phyloP scores from a whole-genome alignment of 169 alveolate species.

The Eimeria praecox region DNA sequence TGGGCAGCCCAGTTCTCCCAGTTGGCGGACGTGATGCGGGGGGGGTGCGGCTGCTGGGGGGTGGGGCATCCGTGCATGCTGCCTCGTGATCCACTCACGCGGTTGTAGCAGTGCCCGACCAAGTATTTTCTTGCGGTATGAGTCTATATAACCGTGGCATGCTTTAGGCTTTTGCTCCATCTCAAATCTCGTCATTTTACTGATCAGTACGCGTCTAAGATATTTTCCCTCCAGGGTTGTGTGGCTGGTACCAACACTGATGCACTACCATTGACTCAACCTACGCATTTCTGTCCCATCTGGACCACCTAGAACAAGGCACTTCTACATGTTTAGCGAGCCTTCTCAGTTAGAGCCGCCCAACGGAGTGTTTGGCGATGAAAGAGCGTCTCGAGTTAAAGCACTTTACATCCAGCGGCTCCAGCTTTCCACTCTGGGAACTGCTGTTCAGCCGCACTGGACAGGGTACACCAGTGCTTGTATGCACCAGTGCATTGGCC shows the following conservation, averaged over 20 bases:
- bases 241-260: neutral
- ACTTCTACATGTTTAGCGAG: neutral
- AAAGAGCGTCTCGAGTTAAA: neutral
- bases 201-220: neutral
- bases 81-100: neutral
- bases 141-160: neutral
- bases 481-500: neutral
- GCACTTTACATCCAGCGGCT: neutral
- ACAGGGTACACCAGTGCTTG: neutral
- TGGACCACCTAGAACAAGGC: neutral
- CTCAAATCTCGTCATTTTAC: neutral
- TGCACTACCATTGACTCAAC: neutral
- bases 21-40: neutral
- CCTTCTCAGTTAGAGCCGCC: constrained; percentile 26
- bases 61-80: neutral
- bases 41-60: no score
- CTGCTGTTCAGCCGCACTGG: neutral
- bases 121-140: neutral
- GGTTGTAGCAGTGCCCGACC: neutral
- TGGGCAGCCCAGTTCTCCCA: neutral
- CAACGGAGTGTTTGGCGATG: neutral
- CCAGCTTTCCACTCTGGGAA: neutral
- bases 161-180: neutral
- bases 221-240: neutral
- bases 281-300: neutral